Percentiles rank a stretch among this genome's conserved stretches.
Conservation (phyloP, 2,329 filamentous ascomycete species). For the Pochonia chlamydosporia region DNA sequence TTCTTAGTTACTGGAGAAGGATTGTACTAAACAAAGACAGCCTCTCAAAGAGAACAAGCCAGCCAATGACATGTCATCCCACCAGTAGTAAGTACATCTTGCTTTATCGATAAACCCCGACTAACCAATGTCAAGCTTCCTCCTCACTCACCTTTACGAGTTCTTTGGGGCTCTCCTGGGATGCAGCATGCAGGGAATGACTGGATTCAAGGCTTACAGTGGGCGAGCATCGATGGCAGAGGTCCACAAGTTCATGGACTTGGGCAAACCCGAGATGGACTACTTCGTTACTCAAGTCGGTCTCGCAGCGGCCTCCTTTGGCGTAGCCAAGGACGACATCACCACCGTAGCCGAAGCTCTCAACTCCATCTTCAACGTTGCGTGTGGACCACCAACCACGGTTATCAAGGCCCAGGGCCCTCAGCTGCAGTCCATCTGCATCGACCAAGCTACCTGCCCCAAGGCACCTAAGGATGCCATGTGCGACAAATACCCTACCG, state of each 20-base stretch:
- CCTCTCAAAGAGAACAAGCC: constrained; percentile 51
- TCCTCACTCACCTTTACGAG: constrained; percentile 56
- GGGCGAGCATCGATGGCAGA: constrained; percentile 41
- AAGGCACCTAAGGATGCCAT: constrained; percentile 37
- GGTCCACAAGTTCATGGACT: constrained; percentile 56
- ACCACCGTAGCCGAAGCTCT: constrained; percentile 42
- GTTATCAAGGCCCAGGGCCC: constrained; percentile 38
- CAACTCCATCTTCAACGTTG: constrained; percentile 42
- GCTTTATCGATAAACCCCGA: not conserved
- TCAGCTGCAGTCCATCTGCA: constrained; percentile 52
- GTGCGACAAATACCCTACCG: constrained; percentile 38
- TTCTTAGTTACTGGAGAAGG: too few relatives aligned
- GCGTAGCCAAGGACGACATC: constrained; percentile 49
- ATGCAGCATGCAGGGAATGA: constrained; percentile 44
- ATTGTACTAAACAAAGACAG: too few relatives aligned
- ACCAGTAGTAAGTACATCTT: constrained; percentile 37
- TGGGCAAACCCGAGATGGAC: constrained; percentile 42
- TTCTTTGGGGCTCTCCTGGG: constrained; percentile 55
- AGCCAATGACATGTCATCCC: constrained; percentile 34
- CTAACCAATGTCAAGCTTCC: constrained; percentile 31
- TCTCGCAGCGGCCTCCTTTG: constrained; percentile 50
- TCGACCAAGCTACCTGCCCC: constrained; percentile 37
- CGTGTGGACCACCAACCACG: constrained; percentile 40
- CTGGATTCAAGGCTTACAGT: constrained; percentile 43
- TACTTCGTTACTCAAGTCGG: constrained; percentile 58